These are phyloP conservation scores for Pythium dissotocum DNA, from an alignment of 352 stramenopile species.

Conservation along the genomic window DNA sequence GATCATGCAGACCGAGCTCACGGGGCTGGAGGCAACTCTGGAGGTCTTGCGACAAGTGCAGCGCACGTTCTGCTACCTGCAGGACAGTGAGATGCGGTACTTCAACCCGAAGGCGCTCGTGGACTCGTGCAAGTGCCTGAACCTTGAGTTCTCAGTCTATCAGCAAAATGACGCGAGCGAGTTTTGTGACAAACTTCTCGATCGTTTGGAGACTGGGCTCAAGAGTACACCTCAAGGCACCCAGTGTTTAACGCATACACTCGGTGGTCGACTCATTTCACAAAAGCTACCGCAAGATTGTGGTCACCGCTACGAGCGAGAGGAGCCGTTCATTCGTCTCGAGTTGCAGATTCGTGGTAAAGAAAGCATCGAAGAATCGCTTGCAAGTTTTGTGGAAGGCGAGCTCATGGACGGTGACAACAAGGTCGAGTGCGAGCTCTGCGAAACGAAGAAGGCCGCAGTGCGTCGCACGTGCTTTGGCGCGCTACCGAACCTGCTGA, in stretches of 20 bases:
- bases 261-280: slow-evolving; percentile 84
- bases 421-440: slow-evolving; percentile 97
- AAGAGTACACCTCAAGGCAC: slow-evolving; percentile 89
- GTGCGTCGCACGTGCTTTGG: slow-evolving; percentile 95
- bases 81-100: slow-evolving; percentile 85
- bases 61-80: slow-evolving; percentile 88
- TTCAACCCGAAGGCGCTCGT: slow-evolving; percentile 89
- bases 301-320: slow-evolving; percentile 92
- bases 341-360: slow-evolving; percentile 98
- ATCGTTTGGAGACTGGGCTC: slow-evolving; percentile 96
- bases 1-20: slow-evolving; percentile 78
- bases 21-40: slow-evolving; percentile 77
- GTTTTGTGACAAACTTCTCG: slow-evolving; percentile 99
- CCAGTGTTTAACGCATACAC: slow-evolving; percentile 68
- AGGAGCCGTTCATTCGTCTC: slow-evolving; percentile 97
- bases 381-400: slow-evolving; percentile 96
- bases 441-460: slow-evolving; percentile 97
- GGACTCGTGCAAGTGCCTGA: slow-evolving; percentile 86
- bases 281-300: slow-evolving; percentile 91
- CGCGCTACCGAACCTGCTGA: slow-evolving; percentile 95
- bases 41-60: slow-evolving; percentile 89
- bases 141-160: slow-evolving; percentile 95
- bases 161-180: slow-evolving; percentile 99
- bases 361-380: slow-evolving; percentile 96
- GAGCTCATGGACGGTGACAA: slow-evolving; percentile 99